Evolutionary conservation across 768 basidiomycete species (phyloP), one percentile per base, ranked within the genome.

Genomic region (Hortiboletus flavorubellus): DNA sequence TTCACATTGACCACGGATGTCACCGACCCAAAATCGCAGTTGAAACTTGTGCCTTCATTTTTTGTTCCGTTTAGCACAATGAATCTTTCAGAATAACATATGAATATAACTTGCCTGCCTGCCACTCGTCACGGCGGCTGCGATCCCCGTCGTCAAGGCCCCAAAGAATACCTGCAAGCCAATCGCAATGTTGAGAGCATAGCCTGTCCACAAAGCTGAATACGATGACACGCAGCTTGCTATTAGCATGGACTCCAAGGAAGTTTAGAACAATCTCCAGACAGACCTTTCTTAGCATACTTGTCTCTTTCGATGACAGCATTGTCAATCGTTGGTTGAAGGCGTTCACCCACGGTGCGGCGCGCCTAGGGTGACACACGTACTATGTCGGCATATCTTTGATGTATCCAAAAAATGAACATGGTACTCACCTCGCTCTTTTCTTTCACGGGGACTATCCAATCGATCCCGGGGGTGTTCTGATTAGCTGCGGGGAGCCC

Each of bases 131-230:
- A 77, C 72, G 5, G 71, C 73, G 6, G 83, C 83, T 1, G 86
- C 76, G 15, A 88, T 58, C 1, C 82, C 87, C 0, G 87, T 89
- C 7, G 85, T 88, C 30, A 89, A 70, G 2, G 87, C 79, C 7
- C 86, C 86, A 30, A 89, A 68, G 0, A 85, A 38, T 4, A 89
- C 81, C 64, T 89, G 87, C 37, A 85, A 51, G 12, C 76, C 78
- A 42, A 87, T 88, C 0, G 86, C 84, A 12, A 73, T 50, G 51
- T 78, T 78, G 35, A 78, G 68, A 6, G 69, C 64, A 48, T 68
- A 71, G 0, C 65, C 64, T 5, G 71, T 71, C 46, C 53, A 56
- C 51, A 62, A 49, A 8, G 76, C 77, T 77, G 48, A 21, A 54
- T 7, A 35, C 11, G 29, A 53, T 8, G 18, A 12, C 21, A 29